Percentiles rank a stretch among this genome's conserved stretches.
phyloP scores from a whole-genome alignment of 805 yeast genomes.

The Metschnikowia chrysomelidarum region DNA sequence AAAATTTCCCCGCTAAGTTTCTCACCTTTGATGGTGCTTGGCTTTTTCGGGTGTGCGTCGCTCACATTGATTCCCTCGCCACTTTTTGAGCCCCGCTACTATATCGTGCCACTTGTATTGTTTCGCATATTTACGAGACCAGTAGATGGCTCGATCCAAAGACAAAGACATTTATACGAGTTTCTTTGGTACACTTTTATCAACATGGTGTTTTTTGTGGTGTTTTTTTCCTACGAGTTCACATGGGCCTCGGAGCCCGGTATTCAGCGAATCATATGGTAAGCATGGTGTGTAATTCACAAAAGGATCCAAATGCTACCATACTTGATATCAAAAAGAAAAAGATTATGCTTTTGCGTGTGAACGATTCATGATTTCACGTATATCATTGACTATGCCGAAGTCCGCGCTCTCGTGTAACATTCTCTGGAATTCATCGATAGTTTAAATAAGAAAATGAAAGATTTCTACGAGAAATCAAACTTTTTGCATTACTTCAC shows the following conservation, averaged over 20 bases:
- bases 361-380: too few species aligned
- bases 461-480: too few species aligned
- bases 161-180: conserved; percentile 43
- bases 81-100: conserved; percentile 90
- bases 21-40: conserved; percentile 42
- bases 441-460: too few species aligned
- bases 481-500: too few species aligned
- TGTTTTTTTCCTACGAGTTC: conserved; percentile 65
- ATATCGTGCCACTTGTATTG: conserved; percentile 72
- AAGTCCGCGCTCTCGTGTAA: too few species aligned
- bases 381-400: too few species aligned
- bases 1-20: conserved; percentile 15
- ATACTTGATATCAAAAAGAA: too few species aligned
- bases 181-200: conserved; percentile 59
- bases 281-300: conserved; percentile 7
- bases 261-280: conserved; percentile 89
- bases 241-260: conserved; percentile 63
- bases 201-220: conserved; percentile 48
- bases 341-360: too few species aligned
- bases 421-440: too few species aligned
- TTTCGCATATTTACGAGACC: conserved; percentile 58
- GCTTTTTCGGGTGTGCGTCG: conserved; percentile 50
- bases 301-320: too few species aligned
- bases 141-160: conserved; percentile 15
- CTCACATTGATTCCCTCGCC: conserved; percentile 85